Conservation (phyloP, 2,329 filamentous ascomycete genomes). For the Westerdykella sp. region DNA sequence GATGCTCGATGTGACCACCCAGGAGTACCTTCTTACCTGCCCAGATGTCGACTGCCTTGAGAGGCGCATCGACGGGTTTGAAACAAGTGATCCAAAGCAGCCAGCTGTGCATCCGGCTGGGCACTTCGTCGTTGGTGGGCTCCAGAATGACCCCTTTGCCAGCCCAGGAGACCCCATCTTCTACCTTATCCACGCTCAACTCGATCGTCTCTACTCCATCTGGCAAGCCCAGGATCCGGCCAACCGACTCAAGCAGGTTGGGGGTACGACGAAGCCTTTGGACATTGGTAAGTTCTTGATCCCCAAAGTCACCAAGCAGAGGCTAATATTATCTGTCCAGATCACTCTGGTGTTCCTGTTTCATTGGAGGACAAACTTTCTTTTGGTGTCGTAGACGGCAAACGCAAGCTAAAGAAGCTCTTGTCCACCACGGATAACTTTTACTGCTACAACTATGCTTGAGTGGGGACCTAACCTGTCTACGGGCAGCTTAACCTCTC, state of each 20-base stretch:
- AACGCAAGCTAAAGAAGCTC: slow-evolving; percentile 1
- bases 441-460: slow-evolving; percentile 2
- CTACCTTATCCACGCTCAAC: slow-evolving; percentile 9
- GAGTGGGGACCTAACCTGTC: not conserved
- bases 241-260: slow-evolving; percentile 3
- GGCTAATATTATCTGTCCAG: not conserved
- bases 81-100: not conserved
- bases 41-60: slow-evolving; percentile 2
- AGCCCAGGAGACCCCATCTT: slow-evolving; percentile 7
- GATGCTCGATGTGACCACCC: not conserved
- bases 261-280: slow-evolving; percentile 1
- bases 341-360: not conserved
- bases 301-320: not conserved
- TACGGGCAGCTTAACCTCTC: not conserved
- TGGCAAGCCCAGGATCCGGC: slow-evolving; percentile 6
- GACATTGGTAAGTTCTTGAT: slow-evolving; percentile 1
- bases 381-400: slow-evolving; percentile 1
- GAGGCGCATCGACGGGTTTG: slow-evolving; percentile 4
- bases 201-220: slow-evolving; percentile 9
- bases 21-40: slow-evolving; percentile 1
- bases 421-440: not conserved
- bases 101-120: slow-evolving; percentile 1
- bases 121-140: slow-evolving; percentile 4
- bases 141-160: slow-evolving; percentile 5
- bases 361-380: not conserved